Evolutionary conservation across 202 grass and related monocot genomes (phyloP).

Genomic region (Setaria viridis): DNA sequence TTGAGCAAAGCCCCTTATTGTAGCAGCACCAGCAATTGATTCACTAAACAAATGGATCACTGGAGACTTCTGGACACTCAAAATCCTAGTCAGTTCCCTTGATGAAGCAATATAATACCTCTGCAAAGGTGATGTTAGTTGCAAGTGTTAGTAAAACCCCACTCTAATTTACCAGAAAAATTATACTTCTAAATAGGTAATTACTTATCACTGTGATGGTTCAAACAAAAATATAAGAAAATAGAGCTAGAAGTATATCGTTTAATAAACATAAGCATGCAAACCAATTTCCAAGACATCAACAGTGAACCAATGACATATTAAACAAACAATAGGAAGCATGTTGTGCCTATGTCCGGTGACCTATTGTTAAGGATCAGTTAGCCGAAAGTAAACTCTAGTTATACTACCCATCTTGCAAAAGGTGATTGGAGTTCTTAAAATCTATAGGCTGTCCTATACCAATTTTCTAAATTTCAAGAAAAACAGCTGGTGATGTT

Average conservation of each 20-base stretch:
- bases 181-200: conserved; percentile 22
- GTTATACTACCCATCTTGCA: conserved; percentile 8
- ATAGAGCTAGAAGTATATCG: not conserved
- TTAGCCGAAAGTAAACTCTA: not conserved
- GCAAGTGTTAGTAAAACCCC: conserved; percentile 39
- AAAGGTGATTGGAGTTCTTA: conserved; percentile 12
- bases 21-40: conserved; percentile 95
- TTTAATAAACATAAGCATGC: conserved; percentile 8
- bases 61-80: conserved; percentile 97
- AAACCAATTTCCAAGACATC: not conserved
- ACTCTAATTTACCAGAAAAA: conserved; percentile 40
- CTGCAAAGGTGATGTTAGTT: conserved; percentile 54
- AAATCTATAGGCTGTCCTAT: not conserved
- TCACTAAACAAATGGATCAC: conserved; percentile 98
- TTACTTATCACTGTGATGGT: conserved; percentile 1
- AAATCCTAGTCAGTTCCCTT: conserved; percentile 91
- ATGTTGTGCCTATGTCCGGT: conserved; percentile 10
- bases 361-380: conserved; percentile 22
- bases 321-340: not conserved
- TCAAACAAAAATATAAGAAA: not conserved
- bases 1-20: conserved; percentile 95
- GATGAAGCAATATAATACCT: conserved; percentile 99
- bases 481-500: not conserved
- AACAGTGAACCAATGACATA: conserved; percentile 9
- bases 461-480: not conserved